Evolutionary conservation across 768 basidiomycete species (phyloP).

Genomic region (Paxillus ammoniavirescens): DNA sequence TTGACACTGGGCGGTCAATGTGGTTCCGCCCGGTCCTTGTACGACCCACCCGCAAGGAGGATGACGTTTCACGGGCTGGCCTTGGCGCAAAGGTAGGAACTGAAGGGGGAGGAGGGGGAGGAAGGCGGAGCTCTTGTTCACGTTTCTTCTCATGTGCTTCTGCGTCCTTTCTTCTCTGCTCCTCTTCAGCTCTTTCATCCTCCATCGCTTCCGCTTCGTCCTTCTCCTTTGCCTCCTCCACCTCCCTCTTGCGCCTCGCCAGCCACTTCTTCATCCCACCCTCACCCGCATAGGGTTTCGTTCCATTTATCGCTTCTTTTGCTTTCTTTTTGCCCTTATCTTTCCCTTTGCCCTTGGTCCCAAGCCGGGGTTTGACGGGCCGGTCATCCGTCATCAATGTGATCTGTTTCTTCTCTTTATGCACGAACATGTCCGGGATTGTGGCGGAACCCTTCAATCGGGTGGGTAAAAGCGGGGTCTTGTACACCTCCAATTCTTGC

Average conservation of each 20-base stretch:
- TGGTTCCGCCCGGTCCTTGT: constrained; percentile 56
- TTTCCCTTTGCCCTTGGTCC: constrained; percentile 39
- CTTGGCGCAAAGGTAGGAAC: constrained; percentile 21
- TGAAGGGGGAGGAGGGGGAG: constrained; percentile 10
- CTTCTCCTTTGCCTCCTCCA: constrained; percentile 42
- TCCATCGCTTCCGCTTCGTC: constrained; percentile 35
- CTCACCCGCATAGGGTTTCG: constrained; percentile 77
- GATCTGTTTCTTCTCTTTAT: constrained; percentile 41
- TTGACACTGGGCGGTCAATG: constrained; percentile 52
- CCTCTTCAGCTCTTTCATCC: constrained; percentile 32
- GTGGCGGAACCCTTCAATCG: constrained; percentile 40
- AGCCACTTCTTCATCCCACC: constrained; percentile 79
- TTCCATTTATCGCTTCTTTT: constrained; percentile 43
- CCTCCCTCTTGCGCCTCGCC: constrained; percentile 59
- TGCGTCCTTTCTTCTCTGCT: constrained; percentile 18
- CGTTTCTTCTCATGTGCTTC: constrained; percentile 16
- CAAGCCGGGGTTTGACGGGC: constrained; percentile 46
- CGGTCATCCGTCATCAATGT: constrained; percentile 63
- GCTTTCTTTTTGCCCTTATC: constrained; percentile 35
- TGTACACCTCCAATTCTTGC: constrained; percentile 74
- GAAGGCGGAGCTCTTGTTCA: constrained; percentile 18
- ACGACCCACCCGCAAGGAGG: constrained; percentile 68
- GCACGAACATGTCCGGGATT: constrained; percentile 64
- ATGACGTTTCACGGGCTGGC: constrained; percentile 27
- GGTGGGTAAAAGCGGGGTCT: constrained; percentile 75